Base-by-base conservation (phyloP, 257 asterid species). In the Paulownia fortunei region DNA sequence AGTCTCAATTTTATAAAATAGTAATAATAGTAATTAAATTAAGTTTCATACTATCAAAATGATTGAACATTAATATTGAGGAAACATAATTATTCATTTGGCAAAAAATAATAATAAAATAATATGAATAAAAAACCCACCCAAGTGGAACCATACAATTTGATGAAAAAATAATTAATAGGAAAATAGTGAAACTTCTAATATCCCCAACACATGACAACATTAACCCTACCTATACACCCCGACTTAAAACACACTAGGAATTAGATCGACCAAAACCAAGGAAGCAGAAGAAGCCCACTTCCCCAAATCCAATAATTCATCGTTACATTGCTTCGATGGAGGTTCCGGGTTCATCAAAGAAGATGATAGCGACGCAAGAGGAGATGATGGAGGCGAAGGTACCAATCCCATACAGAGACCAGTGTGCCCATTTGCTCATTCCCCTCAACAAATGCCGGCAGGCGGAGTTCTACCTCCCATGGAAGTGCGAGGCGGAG, bases 321-420 rank as follows among this genome's bases (percentile, higher is more conserved):
- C 72, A 41, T 27, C 46, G 8, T 10, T 44, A 19, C 47, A 58
- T 34, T 79, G 68, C 42, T 49, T 73, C 78, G 51, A 94, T 94
- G 99, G 98, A 91, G 87, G 91, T 61, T n/a, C 87, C 88, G 12
- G 97, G 99, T 36, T 95, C 99, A 77, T 91, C 98, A 13, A 95
- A 95, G 96, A 90, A 89, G 93, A 95, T 93, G 99, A 90, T 93
- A 27, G 97, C 98, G 13, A 90, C 97, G 24, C 98, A 94, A 64
- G 91, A 84, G 76, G 97, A 94, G 83, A 91, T 91, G 98, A 87
- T 84, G 64, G 94, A 86, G 82, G 97, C 92, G 30, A 89, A 66
- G 80, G 94, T 95, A 8, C 98, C 99, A 4, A 80, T 95, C 9
- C 79, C 91, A 0, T 94, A 94, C 81, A 84, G 99, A 76, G 98